Evolutionary conservation across 192 early-diverging fungal species (phyloP).

Genomic region (Umbelopsis isabellina): DNA sequence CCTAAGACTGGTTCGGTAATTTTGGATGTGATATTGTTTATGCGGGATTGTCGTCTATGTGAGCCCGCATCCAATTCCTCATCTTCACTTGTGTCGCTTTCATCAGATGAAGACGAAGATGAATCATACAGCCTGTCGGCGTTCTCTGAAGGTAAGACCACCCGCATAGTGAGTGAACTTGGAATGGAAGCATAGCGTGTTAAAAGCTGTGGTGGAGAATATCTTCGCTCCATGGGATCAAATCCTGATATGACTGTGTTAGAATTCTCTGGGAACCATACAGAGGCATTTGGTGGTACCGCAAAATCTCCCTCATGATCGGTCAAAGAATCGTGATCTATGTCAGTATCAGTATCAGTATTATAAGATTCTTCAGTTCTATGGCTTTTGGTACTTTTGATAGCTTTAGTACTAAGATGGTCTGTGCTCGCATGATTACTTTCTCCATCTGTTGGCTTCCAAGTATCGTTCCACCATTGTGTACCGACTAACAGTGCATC

Average conservation of each 20-base stretch:
- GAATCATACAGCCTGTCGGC: background rate
- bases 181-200: conserved; percentile 4
- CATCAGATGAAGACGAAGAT: conserved; percentile 5
- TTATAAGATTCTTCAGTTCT: background rate
- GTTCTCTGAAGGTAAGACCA: background rate
- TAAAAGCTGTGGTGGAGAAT: background rate
- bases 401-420: background rate
- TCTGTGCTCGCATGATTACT: background rate
- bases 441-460: background rate
- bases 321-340: background rate
- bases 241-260: background rate
- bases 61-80: background rate
- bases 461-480: conserved; percentile 20
- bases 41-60: background rate
- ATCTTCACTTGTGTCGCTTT: background rate
- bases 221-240: background rate
- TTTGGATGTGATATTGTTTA: background rate
- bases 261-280: background rate
- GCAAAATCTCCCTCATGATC: background rate
- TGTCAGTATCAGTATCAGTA: background rate
- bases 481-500: conserved; percentile 17
- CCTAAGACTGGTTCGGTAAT: conserved; percentile 4
- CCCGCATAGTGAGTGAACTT: background rate
- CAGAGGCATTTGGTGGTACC: background rate
- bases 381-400: background rate